These are phyloP conservation scores for Phytophthora niederhauseri DNA, from an alignment of 352 stramenopile genomes.

Conservation along the genomic window DNA sequence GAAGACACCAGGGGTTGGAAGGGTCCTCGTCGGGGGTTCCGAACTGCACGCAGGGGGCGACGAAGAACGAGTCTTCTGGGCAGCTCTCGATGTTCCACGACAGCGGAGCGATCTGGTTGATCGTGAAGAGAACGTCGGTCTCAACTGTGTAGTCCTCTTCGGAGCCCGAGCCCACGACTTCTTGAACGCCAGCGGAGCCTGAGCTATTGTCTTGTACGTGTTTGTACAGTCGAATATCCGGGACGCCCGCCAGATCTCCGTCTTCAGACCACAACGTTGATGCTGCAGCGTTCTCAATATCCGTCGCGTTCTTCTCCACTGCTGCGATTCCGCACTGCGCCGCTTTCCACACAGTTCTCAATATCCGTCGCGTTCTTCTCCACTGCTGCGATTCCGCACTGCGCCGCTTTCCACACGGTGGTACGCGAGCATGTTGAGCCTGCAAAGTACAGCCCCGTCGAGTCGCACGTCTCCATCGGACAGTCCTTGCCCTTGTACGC, in stretches of 20 bases:
- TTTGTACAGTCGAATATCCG: conserved; percentile 48
- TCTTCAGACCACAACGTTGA: conserved; percentile 51
- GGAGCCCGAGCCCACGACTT: conserved; percentile 7
- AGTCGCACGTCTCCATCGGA: conserved; percentile 39
- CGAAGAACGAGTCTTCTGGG: conserved; percentile 42
- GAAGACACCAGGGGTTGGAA: conserved; percentile 44
- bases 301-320: conserved; percentile 32
- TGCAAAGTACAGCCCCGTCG: conserved; percentile 41
- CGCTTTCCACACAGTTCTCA: conserved; percentile 22
- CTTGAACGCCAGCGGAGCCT: conserved; percentile 6
- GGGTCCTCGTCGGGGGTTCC: conserved; percentile 6
- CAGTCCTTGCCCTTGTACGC: conserved; percentile 35
- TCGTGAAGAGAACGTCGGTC: conserved; percentile 46
- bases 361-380: conserved; percentile 34
- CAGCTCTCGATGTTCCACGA: conserved; percentile 32
- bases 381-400: conserved; percentile 38
- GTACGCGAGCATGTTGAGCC: conserved; percentile 33
- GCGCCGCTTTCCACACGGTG: conserved; percentile 28
- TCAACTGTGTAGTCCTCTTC: conserved; percentile 9
- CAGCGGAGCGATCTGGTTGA: conserved; percentile 44
- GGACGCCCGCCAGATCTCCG: conserved; percentile 26
- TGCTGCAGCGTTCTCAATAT: conserved; percentile 3
- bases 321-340: conserved; percentile 40
- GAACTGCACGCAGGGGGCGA: conserved; percentile 46
- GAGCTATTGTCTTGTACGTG: conserved; percentile 17